Evolutionary conservation across 176 grass and related monocot species (phyloP), one percentile per base, ranked within the genome.

Genomic region (Zoysia pacifica): DNA sequence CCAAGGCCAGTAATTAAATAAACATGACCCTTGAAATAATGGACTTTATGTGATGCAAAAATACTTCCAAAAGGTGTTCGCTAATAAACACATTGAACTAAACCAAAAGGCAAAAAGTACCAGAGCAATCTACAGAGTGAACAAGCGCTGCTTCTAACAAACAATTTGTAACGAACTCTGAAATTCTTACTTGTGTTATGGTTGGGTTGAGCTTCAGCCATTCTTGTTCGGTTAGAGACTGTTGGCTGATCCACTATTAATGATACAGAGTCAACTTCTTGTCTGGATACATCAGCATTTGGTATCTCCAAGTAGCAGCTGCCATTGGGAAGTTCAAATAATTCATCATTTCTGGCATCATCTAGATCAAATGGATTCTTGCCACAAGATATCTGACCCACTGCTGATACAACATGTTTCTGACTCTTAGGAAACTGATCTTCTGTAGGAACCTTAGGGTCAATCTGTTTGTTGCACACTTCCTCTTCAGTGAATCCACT

Each of bases 271-370:
- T 72, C 65, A 76, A 70, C 9, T 58, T 82, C 53, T 46, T 70
- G 86, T 55, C 81, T 82, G 2, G 63, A 82, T 71, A 69, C 74
- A 54, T 60, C 45, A 75, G 9, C 19, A 45, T 55, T 74, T 75
- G 56, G 69, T 76, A 35, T 42, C 48, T 85, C 58, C 14, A 74
- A 82, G 82, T 62, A 71, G 60, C 83, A 83, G 63, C 45, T 80
- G 56, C 71, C 55, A 66, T 78, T 52, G 40, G 74, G 14, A 66
- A 85, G 82, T 80, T 88, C 90, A 91, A 88, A 88, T 75, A 85
- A 82, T 43, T 81, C 86, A 35, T 91, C 74, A 7, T 74, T 88
- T 65, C 58, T 85, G n/a, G 46, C 49, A 62, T 88, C 74, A 61
- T 91, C 74, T 40, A 77, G 11, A 67, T 49, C 75, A 73, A 85